These are phyloP conservation scores for Alopecurus myosuroides DNA, from an alignment of 176 grass and related monocot genomes.

Conservation along the genomic window DNA sequence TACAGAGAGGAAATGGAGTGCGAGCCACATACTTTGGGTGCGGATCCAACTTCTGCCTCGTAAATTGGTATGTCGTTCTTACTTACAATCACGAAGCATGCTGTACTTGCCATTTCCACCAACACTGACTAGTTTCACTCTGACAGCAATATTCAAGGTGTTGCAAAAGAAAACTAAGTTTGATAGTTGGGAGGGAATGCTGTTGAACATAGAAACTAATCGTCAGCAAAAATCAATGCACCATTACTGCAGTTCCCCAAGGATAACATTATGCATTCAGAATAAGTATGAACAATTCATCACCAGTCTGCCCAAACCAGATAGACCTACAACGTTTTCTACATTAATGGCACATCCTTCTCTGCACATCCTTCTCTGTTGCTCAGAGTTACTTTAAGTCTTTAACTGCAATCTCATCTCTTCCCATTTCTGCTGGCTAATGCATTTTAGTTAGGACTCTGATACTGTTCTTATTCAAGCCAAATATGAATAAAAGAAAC, in stretches of 20 bases:
- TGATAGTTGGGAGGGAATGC: background rate
- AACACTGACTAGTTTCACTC: background rate
- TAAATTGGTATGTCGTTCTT: conserved; percentile 88
- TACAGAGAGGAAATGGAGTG: conserved; percentile 16
- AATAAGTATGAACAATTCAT: background rate
- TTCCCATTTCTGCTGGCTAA: background rate
- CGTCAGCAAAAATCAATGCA: background rate
- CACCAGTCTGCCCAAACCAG: background rate
- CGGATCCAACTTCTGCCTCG: conserved; percentile 80
- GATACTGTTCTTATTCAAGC: background rate
- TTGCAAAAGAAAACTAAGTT: background rate
- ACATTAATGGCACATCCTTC: background rate
- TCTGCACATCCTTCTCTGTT: background rate
- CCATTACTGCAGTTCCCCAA: background rate
- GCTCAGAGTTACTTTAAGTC: background rate
- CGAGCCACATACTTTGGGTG: conserved; percentile 32
- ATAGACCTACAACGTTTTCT: background rate
- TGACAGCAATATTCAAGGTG: background rate
- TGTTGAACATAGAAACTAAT: background rate
- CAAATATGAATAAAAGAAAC: background rate
- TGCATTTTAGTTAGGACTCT: background rate
- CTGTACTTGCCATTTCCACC: conserved; percentile 73
- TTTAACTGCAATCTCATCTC: background rate
- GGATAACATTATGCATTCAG: conserved; percentile 11
- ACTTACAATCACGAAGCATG: conserved; percentile 82